These are phyloP conservation scores for Pseudogymnoascus sp. DNA, from an alignment of 2,329 filamentous ascomycete genomes.

Conservation along the genomic window DNA sequence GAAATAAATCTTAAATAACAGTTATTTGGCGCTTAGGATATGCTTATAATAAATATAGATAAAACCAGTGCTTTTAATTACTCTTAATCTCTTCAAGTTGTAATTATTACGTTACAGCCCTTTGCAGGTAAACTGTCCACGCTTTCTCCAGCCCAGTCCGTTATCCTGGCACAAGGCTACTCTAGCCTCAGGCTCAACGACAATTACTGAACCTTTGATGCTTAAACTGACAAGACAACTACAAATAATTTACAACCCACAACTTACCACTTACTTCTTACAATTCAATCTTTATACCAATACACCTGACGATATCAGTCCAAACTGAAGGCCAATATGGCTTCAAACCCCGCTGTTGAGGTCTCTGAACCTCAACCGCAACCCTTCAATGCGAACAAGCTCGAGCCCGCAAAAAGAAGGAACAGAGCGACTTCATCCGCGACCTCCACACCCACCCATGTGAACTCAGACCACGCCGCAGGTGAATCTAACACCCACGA, in stretches of 20 bases:
- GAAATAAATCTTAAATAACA: background rate
- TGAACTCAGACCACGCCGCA: background rate
- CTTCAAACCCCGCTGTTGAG: constrained; percentile 26
- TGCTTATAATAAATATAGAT: background rate
- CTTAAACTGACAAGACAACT: background rate
- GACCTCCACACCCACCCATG: constrained; percentile 21
- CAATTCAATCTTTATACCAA: background rate
- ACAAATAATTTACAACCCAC: background rate
- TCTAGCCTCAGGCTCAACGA: background rate
- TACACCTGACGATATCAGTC: background rate
- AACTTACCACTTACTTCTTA: background rate
- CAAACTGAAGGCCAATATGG: constrained; percentile 24
- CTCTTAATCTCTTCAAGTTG: background rate
- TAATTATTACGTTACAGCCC: background rate
- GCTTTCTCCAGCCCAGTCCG: background rate
- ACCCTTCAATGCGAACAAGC: constrained; percentile 35
- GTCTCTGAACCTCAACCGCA: constrained; percentile 27
- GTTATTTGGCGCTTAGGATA: background rate
- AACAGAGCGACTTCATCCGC: constrained; percentile 10
- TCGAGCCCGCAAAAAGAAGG: constrained; percentile 32
- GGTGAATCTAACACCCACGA: background rate
- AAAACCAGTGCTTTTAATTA: background rate
- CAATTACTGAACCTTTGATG: background rate
- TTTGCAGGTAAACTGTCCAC: background rate
- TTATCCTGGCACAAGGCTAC: background rate